These are phyloP conservation scores for Amphicarpaea edgeworthii DNA, from an alignment of 306 rosid species.

Conservation along the genomic window DNA sequence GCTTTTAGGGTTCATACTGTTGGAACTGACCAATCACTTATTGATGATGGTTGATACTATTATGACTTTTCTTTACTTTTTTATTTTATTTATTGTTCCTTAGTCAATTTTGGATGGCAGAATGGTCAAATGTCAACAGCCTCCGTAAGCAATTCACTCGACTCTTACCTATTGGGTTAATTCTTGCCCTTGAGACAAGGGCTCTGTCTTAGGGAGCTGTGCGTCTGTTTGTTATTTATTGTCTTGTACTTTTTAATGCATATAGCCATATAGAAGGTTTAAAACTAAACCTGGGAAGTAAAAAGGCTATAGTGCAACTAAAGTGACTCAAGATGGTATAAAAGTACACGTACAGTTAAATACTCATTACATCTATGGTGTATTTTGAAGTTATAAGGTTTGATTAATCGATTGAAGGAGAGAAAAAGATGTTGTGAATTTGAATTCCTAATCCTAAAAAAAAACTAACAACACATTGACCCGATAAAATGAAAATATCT, in stretches of 20 bases:
- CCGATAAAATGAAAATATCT: too few species aligned
- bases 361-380: not conserved
- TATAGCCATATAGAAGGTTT: not conserved
- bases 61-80: not conserved
- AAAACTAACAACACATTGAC: too few species aligned
- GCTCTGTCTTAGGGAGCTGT: not conserved
- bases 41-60: constrained; percentile 13
- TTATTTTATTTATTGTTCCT: not conserved
- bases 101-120: constrained; percentile 30
- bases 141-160: not conserved
- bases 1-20: constrained; percentile 2
- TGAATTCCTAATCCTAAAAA: too few species aligned
- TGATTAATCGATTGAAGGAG: too few species aligned
- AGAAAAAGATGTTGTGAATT: too few species aligned
- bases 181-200: constrained; percentile 19
- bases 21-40: constrained; percentile 1
- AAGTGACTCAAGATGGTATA: not conserved
- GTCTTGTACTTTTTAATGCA: not conserved
- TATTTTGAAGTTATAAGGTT: too few species aligned
- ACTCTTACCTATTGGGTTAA: not conserved
- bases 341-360: not conserved
- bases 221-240: not conserved
- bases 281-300: not conserved
- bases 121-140: constrained; percentile 28
- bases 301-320: not conserved